Evolutionary conservation across 2,329 filamentous ascomycete species (phyloP).

Genomic region (Plectosphaerella cucumerina): DNA sequence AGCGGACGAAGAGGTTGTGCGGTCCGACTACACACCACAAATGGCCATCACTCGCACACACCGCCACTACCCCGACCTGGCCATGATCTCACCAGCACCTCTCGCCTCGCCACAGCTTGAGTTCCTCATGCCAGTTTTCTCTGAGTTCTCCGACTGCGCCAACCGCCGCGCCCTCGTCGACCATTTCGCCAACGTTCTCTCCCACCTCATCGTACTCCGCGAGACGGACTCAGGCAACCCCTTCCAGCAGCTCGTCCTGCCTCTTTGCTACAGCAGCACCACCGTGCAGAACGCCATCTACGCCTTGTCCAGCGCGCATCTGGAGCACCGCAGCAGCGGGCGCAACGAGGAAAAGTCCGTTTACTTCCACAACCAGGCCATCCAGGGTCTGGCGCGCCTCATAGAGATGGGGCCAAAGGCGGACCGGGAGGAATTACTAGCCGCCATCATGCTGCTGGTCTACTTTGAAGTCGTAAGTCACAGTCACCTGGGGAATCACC

Average conservation of each 20-base stretch:
- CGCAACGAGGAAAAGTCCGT: conserved; percentile 49
- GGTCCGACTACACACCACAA: conserved; percentile 1
- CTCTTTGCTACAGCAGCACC: conserved; percentile 49
- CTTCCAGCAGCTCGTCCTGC: conserved; percentile 59
- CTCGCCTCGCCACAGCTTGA: conserved; percentile 40
- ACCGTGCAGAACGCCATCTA: conserved; percentile 79
- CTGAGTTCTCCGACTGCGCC: conserved; percentile 51
- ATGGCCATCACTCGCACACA: conserved; percentile 11
- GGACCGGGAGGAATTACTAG: conserved; percentile 54
- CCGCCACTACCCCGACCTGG: conserved; percentile 9
- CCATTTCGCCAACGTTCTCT: conserved; percentile 61
- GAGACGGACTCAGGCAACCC: conserved; percentile 57
- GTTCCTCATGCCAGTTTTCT: conserved; percentile 48
- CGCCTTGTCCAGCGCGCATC: conserved; percentile 77
- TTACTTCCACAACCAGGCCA: conserved; percentile 55
- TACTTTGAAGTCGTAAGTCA: conserved; percentile 59
- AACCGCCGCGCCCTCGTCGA: conserved; percentile 54
- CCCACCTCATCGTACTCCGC: conserved; percentile 61
- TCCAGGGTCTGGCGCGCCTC: conserved; percentile 51
- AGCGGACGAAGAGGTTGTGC: conserved; percentile 23
- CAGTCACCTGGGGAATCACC: neutral
- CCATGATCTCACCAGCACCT: conserved; percentile 30
- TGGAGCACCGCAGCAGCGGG: conserved; percentile 56
- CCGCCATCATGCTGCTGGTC: conserved; percentile 57
- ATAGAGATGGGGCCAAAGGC: conserved; percentile 48